Evolutionary conservation across 495 filamentous ascomycete species (phyloP).

Genomic region (Lentithecium fluviatile): DNA sequence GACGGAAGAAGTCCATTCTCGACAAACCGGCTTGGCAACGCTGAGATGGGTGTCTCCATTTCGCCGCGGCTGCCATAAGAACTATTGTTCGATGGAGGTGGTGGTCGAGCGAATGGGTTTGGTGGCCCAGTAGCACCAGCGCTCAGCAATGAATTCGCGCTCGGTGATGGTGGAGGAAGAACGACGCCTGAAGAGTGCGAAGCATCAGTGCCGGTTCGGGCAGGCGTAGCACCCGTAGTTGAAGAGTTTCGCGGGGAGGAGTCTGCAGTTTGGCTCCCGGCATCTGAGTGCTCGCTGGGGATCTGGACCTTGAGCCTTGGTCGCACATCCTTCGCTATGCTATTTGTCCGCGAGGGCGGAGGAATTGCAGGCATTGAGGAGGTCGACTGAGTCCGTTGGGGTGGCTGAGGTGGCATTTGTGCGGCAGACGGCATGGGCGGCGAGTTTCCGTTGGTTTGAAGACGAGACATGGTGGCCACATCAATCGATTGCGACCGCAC

Average conservation of each 20-base stretch:
- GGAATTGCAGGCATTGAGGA: constrained; percentile 36
- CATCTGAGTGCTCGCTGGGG: constrained; percentile 82
- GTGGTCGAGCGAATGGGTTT: constrained; percentile 90
- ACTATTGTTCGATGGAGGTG: constrained; percentile 60
- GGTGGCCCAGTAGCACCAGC: constrained; percentile 90
- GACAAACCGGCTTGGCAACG: constrained; percentile 86
- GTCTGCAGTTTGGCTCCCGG: constrained; percentile 71
- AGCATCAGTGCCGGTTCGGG: constrained; percentile 55
- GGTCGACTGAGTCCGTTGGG: constrained; percentile 37
- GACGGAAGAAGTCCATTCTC: constrained; percentile 80
- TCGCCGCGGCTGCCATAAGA: constrained; percentile 62
- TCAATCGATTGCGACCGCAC: constrained; percentile 65
- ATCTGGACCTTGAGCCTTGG: constrained; percentile 92
- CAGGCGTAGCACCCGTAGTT: constrained; percentile 53
- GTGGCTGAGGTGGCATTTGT: constrained; percentile 24
- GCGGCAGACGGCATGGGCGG: constrained; percentile 30
- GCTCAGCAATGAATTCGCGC: constrained; percentile 77
- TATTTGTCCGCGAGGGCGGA: constrained; percentile 75
- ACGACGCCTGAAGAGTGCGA: constrained; percentile 66
- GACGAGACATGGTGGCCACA: constrained; percentile 53
- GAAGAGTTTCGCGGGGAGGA: constrained; percentile 71
- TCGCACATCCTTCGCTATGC: constrained; percentile 57
- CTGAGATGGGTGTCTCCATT: constrained; percentile 97
- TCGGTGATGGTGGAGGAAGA: constrained; percentile 90
- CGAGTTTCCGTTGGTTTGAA: constrained; percentile 31